These are phyloP conservation scores for Allantophomopsis lycopodina DNA, from an alignment of 2,329 filamentous ascomycete species.

Conservation along the genomic window DNA sequence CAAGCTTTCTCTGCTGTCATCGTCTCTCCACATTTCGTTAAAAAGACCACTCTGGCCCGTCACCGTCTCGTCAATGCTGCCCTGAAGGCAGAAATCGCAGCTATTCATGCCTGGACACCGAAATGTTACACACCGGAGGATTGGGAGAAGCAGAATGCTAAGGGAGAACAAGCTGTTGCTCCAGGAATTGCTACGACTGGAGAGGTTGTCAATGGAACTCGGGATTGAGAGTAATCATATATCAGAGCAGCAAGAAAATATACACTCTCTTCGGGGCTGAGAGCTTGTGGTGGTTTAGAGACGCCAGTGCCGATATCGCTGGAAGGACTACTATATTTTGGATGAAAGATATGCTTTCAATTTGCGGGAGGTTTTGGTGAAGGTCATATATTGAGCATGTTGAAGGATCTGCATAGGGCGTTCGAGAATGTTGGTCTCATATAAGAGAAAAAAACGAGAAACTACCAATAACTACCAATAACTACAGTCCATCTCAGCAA, in stretches of 20 bases:
- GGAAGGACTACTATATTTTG: too few species aligned
- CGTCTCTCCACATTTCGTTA: slow-evolving; percentile 43
- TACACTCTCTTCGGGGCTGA: too few species aligned
- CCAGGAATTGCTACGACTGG: slow-evolving; percentile 17
- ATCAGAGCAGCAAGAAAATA: background rate
- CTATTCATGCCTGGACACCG: slow-evolving; percentile 65
- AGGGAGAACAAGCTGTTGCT: slow-evolving; percentile 11
- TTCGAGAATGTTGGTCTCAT: too few species aligned
- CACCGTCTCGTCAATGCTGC: slow-evolving; percentile 55
- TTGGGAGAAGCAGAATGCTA: slow-evolving; percentile 49
- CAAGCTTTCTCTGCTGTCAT: slow-evolving; percentile 60
- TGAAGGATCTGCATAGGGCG: too few species aligned
- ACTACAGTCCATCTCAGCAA: too few species aligned
- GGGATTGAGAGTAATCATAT: slow-evolving; percentile 9
- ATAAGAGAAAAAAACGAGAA: too few species aligned
- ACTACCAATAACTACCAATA: too few species aligned
- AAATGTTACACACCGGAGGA: slow-evolving; percentile 64
- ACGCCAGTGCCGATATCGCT: too few species aligned
- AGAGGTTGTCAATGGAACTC: slow-evolving; percentile 17
- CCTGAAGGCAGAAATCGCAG: slow-evolving; percentile 57
- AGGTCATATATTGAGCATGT: too few species aligned
- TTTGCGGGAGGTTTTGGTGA: too few species aligned
- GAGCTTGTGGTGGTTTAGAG: too few species aligned
- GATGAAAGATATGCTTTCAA: too few species aligned
- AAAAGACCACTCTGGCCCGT: slow-evolving; percentile 48